Base-by-base conservation (phyloP, 208 protist species). In the Zelonia costaricensis region DNA sequence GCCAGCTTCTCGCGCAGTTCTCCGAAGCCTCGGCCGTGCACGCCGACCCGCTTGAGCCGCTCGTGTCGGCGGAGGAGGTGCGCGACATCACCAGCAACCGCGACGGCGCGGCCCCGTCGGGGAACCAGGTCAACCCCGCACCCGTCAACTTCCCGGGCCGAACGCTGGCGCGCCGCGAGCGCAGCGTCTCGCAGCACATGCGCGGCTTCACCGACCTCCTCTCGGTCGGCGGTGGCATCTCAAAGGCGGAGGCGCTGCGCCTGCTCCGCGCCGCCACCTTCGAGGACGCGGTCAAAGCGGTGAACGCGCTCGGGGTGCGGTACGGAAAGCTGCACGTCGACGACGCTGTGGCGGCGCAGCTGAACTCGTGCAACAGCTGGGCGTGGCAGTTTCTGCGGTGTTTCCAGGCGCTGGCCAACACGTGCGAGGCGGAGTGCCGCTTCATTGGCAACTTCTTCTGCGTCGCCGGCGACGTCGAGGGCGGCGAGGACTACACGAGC, bases 361-460 rank as follows among this genome's bases (percentile, higher is more conserved):
- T 94, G 38, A 63, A 84, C 53, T 45, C 73, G 42, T 75, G 64
- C 48, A 81, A 80, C 61, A 80, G 75, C 71, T 94, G 85, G 82
- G 43, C 60, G 22, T 92, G 83, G 82, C 73, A 78, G 36, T 83
- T 95, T 46, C 38, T 76, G 16, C 33, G 67, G 44, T 82, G 60
- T 35, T 69, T 92, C 38, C 77, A 81, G 40, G 20, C 66, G 28
- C 47, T 95, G 20, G 82, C 86, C 33, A 82, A 86, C 57, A 55
- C 66, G 28, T 86, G 77, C 44, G 70, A 84, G 43, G 48, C 63
- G 2, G 85, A 95, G 70, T 91, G 89, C 61, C 67, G 71, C 61
- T 95, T 95, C 38, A 84, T 92, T 54, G 62, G 69, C 59, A 80
- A 76, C 69, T 95, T 95, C 63, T 95, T 95, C 57, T 92, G 74